Conservation (phyloP, 163 green algal species). For the Coccomyxa subellipsoidea region DNA sequence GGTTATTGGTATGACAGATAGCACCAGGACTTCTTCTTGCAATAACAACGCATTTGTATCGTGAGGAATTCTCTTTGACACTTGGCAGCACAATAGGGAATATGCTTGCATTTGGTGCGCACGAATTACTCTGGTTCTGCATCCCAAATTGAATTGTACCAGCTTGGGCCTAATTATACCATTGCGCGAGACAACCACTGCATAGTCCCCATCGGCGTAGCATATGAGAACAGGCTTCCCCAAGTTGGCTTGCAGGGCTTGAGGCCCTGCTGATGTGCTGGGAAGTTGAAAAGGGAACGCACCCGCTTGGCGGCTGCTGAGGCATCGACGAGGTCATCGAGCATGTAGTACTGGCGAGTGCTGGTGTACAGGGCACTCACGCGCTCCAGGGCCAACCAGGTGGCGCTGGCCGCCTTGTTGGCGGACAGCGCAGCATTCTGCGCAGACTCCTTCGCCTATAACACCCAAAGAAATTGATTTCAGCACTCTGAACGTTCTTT, state of each 20-base stretch:
- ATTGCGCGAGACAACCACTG: neutral
- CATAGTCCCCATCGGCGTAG: neutral
- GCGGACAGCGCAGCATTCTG: neutral
- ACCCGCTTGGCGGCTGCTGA: neutral
- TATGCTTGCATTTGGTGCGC: no score
- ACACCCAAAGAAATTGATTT: no score
- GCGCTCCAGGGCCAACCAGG: neutral
- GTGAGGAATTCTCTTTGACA: no score
- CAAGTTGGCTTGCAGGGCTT: no score
- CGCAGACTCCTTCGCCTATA: neutral
- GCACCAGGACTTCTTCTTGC: no score
- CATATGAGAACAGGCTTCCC: neutral
- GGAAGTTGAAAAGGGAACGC: neutral
- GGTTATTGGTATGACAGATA: no score
- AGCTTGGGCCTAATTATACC: neutral
- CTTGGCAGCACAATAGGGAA: no score
- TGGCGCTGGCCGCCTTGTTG: neutral
- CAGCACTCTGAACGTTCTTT: no score
- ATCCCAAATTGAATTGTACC: no score
- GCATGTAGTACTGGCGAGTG: slow-evolving; percentile 13
- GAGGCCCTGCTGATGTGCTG: no score
- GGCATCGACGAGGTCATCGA: neutral
- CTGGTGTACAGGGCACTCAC: neutral
- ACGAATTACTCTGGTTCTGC: no score
- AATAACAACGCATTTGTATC: no score